Base-by-base conservation (phyloP, 1,284 basidiomycete species). In the Apiotrichum sp. region DNA sequence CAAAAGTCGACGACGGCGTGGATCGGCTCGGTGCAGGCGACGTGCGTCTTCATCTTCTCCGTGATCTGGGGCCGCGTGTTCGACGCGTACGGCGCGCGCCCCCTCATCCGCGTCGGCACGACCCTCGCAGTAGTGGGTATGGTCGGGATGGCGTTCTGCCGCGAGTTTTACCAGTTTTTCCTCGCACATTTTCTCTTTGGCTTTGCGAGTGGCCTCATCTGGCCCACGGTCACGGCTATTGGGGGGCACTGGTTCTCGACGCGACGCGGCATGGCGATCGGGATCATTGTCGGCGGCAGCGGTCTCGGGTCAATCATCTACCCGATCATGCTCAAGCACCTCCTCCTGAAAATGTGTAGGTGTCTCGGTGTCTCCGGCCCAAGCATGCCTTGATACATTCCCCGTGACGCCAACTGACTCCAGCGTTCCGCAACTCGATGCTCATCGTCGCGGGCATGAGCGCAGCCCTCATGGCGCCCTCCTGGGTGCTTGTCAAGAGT, bases 231-330 rank as follows among this genome's bases (percentile, higher is more conserved):
- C 1, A 72, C 69, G 1, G 69, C 72, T 7, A 65, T 71, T 10
- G 65, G 64, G 4, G 68, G 69, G 2, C 72, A 73, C 46, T 75
- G 73, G 73, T 75, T 75, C 58, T 55, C 71, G 53, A 63, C 64
- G 14, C 62, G 57, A 40, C 61, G 73, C 32, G 64, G 67, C 5
- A 70, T 66, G 3, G 72, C 74, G 2, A 67, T 72, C n/a, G 74
- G 70, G 3, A 59, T 74, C 52, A 70, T 73, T n/a, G 66, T 69
- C 5, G 67, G 67, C 50, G 74, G 74, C 9, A 68, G 65, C 22
- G 74, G 74, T 7, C 53, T 73, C 8, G 70, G 69, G 10, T 68
- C 70, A 4, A 66, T 76, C 31, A 62, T 72, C 51, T 71, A 72
- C 54, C 74, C 74, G 10, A 70, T 76, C 56, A 64, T 67, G 47